Base-by-base conservation (phyloP, 108 stramenopile genomes). In the Skeletonema potamos region DNA sequence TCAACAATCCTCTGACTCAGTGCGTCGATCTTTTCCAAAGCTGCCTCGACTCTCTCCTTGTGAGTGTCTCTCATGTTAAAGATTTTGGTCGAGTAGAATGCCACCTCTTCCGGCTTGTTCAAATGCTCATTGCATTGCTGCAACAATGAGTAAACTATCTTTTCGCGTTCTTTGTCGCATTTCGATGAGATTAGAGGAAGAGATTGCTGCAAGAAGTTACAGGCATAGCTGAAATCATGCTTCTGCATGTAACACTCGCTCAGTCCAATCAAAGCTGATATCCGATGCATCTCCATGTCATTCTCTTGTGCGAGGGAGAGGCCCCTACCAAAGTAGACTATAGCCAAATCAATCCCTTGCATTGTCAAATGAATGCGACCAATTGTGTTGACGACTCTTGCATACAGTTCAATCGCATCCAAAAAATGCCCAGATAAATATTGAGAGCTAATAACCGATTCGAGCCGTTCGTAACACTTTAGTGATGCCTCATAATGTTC, bases 191-290 rank as follows among this genome's bases (percentile, higher is more conserved):
- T 60, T 5, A 71, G 15, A 6, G 66, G 37, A 24, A 79, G 44
- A 51, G 74, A 68, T 34, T 48, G 28, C 33, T 80, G 37, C 55
- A 80, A 75, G 33, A 76, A 63, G 11, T 27, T 41, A 12, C 62
- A 41, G 11, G 67, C 66, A 34, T 82, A 65, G 5, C 68, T 22
- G 54, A 66, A 78, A 11, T 84, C 80, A 9, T 30, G 72, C 28
- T 81, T 81, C 13, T 26, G 71, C 54, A 72, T 54, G 65, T 81
- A 81, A 24, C 71, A 81, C 29, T 17, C 48, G 1, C 80, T 72
- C 0, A 81, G 55, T 0, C 79, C 79, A 36, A 81, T 15, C n/a
- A 74, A 44, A 18, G 77, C 82, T 46, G 0, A 30, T 1, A 58
- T 54, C 37, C 34, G 66, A 13, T 28, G 46, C 18, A 57, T 15